phyloP scores from a whole-genome alignment of 768 basidiomycete genomes.

The Boletellus ananas region DNA sequence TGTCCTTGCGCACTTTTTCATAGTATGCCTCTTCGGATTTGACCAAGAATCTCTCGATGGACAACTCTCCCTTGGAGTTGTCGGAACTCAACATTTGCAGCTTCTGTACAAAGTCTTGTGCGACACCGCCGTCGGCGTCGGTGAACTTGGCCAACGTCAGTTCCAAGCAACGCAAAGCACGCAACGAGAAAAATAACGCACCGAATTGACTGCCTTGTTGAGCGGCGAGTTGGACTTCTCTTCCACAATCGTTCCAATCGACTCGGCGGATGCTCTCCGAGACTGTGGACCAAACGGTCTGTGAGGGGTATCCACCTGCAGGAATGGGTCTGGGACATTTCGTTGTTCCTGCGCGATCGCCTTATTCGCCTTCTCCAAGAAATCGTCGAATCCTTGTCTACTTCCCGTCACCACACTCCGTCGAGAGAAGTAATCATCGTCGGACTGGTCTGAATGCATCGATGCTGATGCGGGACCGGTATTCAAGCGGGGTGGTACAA shows the following conservation, averaged over 20 bases:
- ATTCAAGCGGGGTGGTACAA: constrained; percentile 28
- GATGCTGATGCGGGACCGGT: constrained; percentile 28
- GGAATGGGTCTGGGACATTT: constrained; percentile 81
- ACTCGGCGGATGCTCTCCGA: constrained; percentile 81
- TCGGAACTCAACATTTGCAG: constrained; percentile 73
- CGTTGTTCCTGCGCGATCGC: constrained; percentile 78
- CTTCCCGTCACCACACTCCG: constrained; percentile 26
- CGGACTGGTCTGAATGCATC: constrained; percentile 51
- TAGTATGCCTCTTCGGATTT: constrained; percentile 96
- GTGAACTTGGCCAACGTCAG: constrained; percentile 60
- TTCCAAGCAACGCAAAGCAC: background rate
- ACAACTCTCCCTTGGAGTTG: constrained; percentile 88
- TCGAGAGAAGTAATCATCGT: constrained; percentile 56
- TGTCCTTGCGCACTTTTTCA: constrained; percentile 84
- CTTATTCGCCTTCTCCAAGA: constrained; percentile 81
- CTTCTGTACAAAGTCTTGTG: constrained; percentile 84
- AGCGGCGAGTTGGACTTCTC: constrained; percentile 88
- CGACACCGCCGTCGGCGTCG: constrained; percentile 89
- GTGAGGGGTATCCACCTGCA: constrained; percentile 56
- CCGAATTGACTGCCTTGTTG: constrained; percentile 90
- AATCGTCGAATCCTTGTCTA: constrained; percentile 60
- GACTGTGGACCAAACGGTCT: constrained; percentile 81
- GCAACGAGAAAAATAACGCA: constrained; percentile 31
- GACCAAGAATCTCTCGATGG: constrained; percentile 85
- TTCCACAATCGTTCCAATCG: constrained; percentile 86